Evolutionary conservation across 2,329 filamentous ascomycete genomes (phyloP).

Genomic region (Canariomyces notabilis): DNA sequence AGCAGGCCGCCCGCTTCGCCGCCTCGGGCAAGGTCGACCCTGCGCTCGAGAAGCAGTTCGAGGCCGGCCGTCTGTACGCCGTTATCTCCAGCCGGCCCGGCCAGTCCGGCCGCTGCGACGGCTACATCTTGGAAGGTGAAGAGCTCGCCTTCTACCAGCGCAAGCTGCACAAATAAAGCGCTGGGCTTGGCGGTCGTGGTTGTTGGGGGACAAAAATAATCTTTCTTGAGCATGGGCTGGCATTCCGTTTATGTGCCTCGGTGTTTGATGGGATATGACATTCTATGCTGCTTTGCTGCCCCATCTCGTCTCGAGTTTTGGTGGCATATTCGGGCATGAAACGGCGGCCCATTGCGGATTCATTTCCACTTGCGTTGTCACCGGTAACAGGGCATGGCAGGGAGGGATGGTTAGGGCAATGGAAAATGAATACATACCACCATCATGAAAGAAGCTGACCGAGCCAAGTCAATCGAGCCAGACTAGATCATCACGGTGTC

Average conservation of each 20-base stretch:
- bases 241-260: conserved; percentile 23
- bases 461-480: conserved; percentile 16
- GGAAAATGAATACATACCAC: conserved; percentile 25
- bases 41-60: conserved; percentile 96
- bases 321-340: conserved; percentile 11
- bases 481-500: conserved; percentile 1
- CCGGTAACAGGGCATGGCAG: conserved; percentile 23
- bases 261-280: conserved; percentile 25
- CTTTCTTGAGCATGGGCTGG: conserved; percentile 18
- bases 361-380: conserved; percentile 21
- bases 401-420: conserved; percentile 24
- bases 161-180: conserved; percentile 92
- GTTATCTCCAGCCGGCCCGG: conserved; percentile 89
- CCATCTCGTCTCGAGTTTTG: conserved; percentile 11
- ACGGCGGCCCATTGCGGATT: conserved; percentile 15
- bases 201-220: conserved; percentile 15
- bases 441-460: conserved; percentile 17
- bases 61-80: conserved; percentile 95
- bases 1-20: conserved; percentile 85
- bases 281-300: conserved; percentile 16
- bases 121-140: conserved; percentile 98
- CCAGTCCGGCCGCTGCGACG: conserved; percentile 93
- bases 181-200: conserved; percentile 7
- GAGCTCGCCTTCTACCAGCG: conserved; percentile 99
- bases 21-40: conserved; percentile 86